Evolutionary conservation across 805 yeast genomes (phyloP).

Genomic region (Ogataea populi-albae): DNA sequence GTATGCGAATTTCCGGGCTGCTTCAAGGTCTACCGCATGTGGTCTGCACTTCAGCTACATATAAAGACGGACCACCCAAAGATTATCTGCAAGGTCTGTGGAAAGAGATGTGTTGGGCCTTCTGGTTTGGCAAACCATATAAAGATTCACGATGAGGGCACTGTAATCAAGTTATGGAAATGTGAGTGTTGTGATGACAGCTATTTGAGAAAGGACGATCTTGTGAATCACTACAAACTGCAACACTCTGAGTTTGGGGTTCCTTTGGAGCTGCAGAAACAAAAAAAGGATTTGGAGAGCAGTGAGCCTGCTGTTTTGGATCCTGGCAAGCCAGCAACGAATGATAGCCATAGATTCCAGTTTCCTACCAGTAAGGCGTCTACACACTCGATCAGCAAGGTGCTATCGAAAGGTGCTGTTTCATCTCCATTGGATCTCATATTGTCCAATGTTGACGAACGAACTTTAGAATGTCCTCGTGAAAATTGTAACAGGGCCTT

Average conservation of each 20-base stretch:
- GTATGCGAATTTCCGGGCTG: constrained; percentile 67
- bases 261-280: constrained; percentile 15
- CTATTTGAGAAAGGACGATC: constrained; percentile 55
- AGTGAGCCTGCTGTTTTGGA: constrained; percentile 2
- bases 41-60: constrained; percentile 74
- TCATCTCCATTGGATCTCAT: constrained; percentile 40
- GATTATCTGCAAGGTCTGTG: constrained; percentile 60
- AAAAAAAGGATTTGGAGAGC: not conserved
- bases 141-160: constrained; percentile 59
- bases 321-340: too few relatives aligned
- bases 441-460: constrained; percentile 35
- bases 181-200: constrained; percentile 52
- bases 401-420: constrained; percentile 38
- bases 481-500: constrained; percentile 53
- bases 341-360: not conserved
- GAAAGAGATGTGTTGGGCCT: constrained; percentile 69
- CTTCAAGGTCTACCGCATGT: constrained; percentile 55
- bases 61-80: constrained; percentile 71
- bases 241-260: constrained; percentile 32
- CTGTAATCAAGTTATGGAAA: constrained; percentile 59
- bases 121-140: constrained; percentile 70
- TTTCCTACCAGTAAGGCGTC: constrained; percentile 12
- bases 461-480: constrained; percentile 44
- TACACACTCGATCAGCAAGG: constrained; percentile 31
- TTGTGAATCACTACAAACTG: constrained; percentile 53